Base-by-base conservation (phyloP, 2,329 filamentous ascomycete species). In the Cladophialophora yegresii region DNA sequence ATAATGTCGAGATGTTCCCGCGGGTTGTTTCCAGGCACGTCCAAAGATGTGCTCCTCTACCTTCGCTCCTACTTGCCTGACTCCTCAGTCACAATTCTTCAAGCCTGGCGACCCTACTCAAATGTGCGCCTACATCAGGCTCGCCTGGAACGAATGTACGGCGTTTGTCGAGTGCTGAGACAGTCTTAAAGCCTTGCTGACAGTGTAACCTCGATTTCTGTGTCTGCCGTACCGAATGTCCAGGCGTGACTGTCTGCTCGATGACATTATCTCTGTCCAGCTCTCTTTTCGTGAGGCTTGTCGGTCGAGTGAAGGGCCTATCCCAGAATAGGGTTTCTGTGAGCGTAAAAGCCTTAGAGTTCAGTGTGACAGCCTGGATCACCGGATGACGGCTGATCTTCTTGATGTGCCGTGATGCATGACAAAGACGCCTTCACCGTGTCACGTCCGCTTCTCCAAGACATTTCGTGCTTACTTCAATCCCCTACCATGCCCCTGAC, bases 401-500 rank as follows among this genome's bases (percentile, higher is more conserved):
- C 33, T 40, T 49, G 45, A 23, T n/a, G 45, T 49, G 22, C 13
- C 22, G 23, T 50, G 22, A 50, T 50, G 22, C 22, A 3, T 13
- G 47, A 12, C 20, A 12, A 50, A 50, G 22, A 50, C 20, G 47
- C 47, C 13, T 50, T 13, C 22, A 8, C 2, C 2, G 23, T 22
- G 23, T 23, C 23, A 26, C 13, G 12, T 26, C 26, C 4, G 26
- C 28, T 22, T 33, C 51, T 54, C 22, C 12, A 36, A 13, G 28
- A 9, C 23, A 10, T 3, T 16, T 50, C 33, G 36, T 43, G 20
- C 12, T 28, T 13, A 3, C 32, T 59, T 66, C 67, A 70, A 50
- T 67, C 70, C 49, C 78, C 78, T 58, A 88, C 75, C 74, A 88
- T 73, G 3, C 80, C 80, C 70, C 82, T 81, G 8, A 87, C 81